Evolutionary conservation across 2,329 filamentous ascomycete species (phyloP).

Genomic region (Gremmenia infestans): DNA sequence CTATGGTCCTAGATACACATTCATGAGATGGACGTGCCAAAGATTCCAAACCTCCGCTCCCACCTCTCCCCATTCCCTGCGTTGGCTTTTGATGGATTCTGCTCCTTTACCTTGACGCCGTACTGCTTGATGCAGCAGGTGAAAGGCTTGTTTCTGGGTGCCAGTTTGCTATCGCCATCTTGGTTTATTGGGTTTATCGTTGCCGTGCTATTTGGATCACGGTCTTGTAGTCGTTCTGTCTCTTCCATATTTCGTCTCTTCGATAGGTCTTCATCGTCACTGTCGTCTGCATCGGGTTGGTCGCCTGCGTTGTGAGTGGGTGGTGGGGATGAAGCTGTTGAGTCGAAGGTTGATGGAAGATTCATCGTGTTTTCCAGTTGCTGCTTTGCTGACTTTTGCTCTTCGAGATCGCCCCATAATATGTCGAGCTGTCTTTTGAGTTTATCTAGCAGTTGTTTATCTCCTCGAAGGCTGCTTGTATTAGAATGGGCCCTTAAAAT

Average conservation of each 20-base stretch:
- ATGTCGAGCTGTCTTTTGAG: constrained; percentile 68
- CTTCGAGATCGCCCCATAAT: constrained; percentile 83
- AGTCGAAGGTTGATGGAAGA: constrained; percentile 11
- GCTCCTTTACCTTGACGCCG: constrained; percentile 45
- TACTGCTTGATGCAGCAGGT: constrained; percentile 68
- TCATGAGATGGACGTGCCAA: constrained; percentile 55
- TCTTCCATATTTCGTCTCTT: background rate
- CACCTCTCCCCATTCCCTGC: constrained; percentile 47
- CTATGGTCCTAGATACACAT: too few species aligned
- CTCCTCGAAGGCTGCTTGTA: constrained; percentile 48
- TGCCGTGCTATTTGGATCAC: background rate
- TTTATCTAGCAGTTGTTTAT: constrained; percentile 41
- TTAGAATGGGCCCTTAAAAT: constrained; percentile 9
- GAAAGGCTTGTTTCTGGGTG: constrained; percentile 54
- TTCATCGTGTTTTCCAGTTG: constrained; percentile 13
- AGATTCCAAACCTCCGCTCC: constrained; percentile 60
- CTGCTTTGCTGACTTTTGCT: constrained; percentile 48
- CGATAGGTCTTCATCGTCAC: constrained; percentile 19
- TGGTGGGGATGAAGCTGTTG: background rate
- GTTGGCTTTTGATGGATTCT: constrained; percentile 39
- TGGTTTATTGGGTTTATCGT: constrained; percentile 6
- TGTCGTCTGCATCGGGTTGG: constrained; percentile 24
- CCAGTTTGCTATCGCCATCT: constrained; percentile 16
- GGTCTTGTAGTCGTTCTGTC: background rate
- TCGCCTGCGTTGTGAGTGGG: constrained; percentile 13